Evolutionary conservation across 1,284 basidiomycete genomes (phyloP), one percentile per base, ranked within the genome.

Genomic region (Phaffia rhodozyma): DNA sequence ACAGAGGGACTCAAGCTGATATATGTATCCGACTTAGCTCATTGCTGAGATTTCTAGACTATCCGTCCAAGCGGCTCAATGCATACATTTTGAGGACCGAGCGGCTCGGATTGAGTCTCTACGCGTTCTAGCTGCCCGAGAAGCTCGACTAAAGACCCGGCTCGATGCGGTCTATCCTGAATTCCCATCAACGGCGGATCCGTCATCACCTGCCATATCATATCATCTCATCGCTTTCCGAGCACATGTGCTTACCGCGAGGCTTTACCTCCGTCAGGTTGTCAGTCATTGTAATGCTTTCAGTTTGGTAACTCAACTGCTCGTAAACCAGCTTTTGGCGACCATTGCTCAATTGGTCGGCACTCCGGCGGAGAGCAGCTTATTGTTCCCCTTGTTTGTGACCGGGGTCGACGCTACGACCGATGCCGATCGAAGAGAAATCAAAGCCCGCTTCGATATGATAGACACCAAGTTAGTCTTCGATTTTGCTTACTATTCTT

Each of bases 351-450:
- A 67, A 20, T 66, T 72, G 21, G 65, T 73, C 30, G 67, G 70
- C 51, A 72, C 72, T 21, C 69, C 70, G 6, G 68, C 70, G 59
- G 71, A 72, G 63, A 68, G 67, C 21, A 69, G 71, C 56, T 69
- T 73, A 64, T 62, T 72, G 50, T 71, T 73, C 62, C 72, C 72
- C 5, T 66, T 73, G 57, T 73, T 72, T 63, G 60, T 73, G 13
- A 67, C 69, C 1, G 72, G 72, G 6, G 69, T 72, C 23, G 68
- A 67, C 61, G 69, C 69, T 7, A 65, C 62, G 16, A 66, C 67
- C 48, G 67, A 68, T 27, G 56, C 57, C 13, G 67, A 66, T 18
- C 67, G 71, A 1, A 58, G 60, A 5, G 69, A 69, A 57, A 66
- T 71, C 53, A 59, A 69, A 29, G 58, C 57, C 38, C 68, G 68